Conservation (phyloP, 805 yeast genomes). For the Yamadazyma nakazawae region DNA sequence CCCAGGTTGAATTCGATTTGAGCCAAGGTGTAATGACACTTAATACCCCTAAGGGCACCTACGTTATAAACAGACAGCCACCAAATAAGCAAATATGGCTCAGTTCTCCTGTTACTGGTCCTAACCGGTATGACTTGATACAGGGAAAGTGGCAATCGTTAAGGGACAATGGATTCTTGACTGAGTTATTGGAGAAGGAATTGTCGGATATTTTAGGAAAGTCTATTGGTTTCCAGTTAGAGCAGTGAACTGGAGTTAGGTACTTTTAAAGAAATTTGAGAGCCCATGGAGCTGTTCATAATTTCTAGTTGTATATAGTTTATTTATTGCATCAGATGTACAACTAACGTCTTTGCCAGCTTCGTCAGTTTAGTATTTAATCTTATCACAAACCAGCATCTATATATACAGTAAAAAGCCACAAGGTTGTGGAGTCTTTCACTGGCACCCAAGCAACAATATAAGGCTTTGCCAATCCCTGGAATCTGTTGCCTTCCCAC, state of each 20-base stretch:
- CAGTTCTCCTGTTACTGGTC: slow-evolving; percentile 90
- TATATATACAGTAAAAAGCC: too few species aligned
- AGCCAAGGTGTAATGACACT: slow-evolving; percentile 85
- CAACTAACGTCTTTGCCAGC: neutral
- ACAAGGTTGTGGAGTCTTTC: too few species aligned
- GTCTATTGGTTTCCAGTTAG: slow-evolving; percentile 19
- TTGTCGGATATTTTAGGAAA: slow-evolving; percentile 25
- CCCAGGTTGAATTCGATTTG: slow-evolving; percentile 72
- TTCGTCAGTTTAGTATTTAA: neutral
- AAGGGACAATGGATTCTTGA: slow-evolving; percentile 52
- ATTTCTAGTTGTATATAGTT: neutral
- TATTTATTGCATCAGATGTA: neutral
- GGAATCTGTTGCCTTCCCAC: too few species aligned
- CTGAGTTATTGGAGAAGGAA: slow-evolving; percentile 33
- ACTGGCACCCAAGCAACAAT: too few species aligned
- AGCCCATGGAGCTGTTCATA: too few species aligned
- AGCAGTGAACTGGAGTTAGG: neutral
- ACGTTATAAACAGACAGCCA: slow-evolving; percentile 95
- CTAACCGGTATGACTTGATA: slow-evolving; percentile 68
- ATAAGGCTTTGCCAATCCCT: too few species aligned
- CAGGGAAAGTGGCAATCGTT: slow-evolving; percentile 75
- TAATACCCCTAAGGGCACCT: slow-evolving; percentile 66
- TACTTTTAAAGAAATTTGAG: too few species aligned
- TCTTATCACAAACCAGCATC: too few species aligned
- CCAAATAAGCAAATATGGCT: slow-evolving; percentile 97